A percentile compares a stretch with the other conserved stretches of the same genome.
Conservation (phyloP, 768 basidiomycete species). For the Symmetrospora coprosmae region DNA sequence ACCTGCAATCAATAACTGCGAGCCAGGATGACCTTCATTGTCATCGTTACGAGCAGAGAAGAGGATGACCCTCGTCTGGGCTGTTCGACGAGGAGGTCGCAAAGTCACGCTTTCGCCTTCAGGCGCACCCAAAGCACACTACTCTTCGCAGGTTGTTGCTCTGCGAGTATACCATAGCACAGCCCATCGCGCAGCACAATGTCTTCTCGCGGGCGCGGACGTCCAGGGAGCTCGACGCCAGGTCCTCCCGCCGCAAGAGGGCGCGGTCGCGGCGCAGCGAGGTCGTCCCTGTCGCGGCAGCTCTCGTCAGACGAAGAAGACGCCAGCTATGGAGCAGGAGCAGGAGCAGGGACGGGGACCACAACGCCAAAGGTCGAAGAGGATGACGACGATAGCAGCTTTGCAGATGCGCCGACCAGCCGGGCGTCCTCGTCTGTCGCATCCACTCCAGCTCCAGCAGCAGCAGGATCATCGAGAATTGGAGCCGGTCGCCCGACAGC, state of each 20-base stretch:
- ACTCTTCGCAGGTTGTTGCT: too few relatives aligned
- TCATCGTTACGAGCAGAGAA: too few relatives aligned
- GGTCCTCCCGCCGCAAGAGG: not conserved
- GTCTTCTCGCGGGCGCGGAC: not conserved
- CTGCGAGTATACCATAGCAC: not conserved
- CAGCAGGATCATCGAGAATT: not conserved
- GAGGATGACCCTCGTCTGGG: too few relatives aligned
- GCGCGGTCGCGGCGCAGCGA: not conserved
- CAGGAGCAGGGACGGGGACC: not conserved
- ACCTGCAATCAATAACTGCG: too few relatives aligned
- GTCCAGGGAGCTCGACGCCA: not conserved
- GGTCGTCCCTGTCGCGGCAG: not conserved
- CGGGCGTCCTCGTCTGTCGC: too few relatives aligned
- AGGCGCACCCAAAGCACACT: too few relatives aligned
- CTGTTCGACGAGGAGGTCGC: not conserved
- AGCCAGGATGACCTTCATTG: too few relatives aligned
- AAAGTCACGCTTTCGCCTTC: not conserved
- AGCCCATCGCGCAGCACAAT: not conserved
- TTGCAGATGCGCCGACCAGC: not conserved
- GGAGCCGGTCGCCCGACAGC: not conserved
- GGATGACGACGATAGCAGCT: not conserved
- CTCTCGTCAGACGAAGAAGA: not conserved
- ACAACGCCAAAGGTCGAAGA: not conserved
- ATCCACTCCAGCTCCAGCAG: too few relatives aligned
- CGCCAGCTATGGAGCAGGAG: not conserved